Conservation (phyloP, 345 rosid species). For the Lumnitzera littorea region DNA sequence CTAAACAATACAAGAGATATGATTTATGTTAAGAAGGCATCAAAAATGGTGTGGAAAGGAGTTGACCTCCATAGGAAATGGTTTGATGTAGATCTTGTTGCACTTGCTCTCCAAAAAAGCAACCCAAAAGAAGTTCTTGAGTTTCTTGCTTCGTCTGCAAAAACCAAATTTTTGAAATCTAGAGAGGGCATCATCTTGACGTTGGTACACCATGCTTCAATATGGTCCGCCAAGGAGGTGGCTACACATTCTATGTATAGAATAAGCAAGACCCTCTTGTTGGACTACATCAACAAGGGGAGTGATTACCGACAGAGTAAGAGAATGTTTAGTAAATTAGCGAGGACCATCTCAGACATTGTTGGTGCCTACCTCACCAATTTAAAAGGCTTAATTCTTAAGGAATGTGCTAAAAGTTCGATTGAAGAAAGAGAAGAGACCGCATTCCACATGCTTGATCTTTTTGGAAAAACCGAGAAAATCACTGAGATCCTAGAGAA, state of each 20-base stretch:
- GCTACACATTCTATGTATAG: constrained; percentile 85
- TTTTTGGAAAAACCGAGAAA: constrained; percentile 53
- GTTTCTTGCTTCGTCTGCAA: background rate
- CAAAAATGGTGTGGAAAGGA: constrained; percentile 50
- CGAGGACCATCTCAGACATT: constrained; percentile 50
- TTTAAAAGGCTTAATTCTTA: constrained; percentile 31
- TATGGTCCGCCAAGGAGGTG: constrained; percentile 62
- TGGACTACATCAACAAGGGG: constrained; percentile 9
- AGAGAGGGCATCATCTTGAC: too few relatives aligned
- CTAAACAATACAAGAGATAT: constrained; percentile 11
- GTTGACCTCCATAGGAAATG: constrained; percentile 64
- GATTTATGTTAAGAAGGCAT: constrained; percentile 42
- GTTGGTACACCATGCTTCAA: constrained; percentile 6
- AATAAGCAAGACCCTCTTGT: constrained; percentile 51
- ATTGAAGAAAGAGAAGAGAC: constrained; percentile 51
- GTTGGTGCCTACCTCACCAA: constrained; percentile 74
- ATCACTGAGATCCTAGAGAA: constrained; percentile 44
- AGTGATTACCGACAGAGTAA: constrained; percentile 14
- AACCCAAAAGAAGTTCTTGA: constrained; percentile 1
- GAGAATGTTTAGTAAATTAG: constrained; percentile 35
- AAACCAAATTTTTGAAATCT: background rate
- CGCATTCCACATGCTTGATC: constrained; percentile 39
- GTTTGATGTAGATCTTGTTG: constrained; percentile 58
- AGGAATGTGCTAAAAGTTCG: constrained; percentile 44
- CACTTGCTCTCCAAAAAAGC: constrained; percentile 30